Base-by-base conservation (phyloP, 202 grass and related monocot species). In the Setaria viridis region DNA sequence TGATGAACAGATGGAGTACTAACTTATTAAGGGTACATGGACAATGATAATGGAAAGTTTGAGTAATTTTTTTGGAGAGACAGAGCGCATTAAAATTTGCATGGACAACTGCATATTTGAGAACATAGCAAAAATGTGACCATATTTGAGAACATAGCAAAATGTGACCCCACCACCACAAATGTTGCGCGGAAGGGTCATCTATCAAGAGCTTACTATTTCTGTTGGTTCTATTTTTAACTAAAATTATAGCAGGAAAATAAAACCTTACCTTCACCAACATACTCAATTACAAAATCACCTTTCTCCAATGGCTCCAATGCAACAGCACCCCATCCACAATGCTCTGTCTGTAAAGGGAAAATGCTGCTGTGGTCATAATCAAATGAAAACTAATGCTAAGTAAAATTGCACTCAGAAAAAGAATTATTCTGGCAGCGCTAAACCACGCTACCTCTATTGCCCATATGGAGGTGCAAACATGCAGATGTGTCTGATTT, bases 241-340 rank as follows among this genome's bases (percentile, higher is more conserved):
- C 19, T 66, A 56, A 77, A 80, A 34, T 53, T 72, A 25, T 50
- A 91, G 76, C 29, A 71, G 41, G 11, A 59, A 29, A 65, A 67
- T 4, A 79, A 42, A 75, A 49, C 14, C 41, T 86, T 88, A 99
- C 93, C 97, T 99, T 99, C 97, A 62, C 97, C 97, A 94, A 99
- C 93, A 80, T 99, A 96, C 85, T 99, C 97, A 6, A 99, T 94
- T 79, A 99, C 78, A 90, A 99, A 99, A 89, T 99, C 93, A 51
- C 88, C 90, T 85, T 94, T 99, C 57, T 99, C 88, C 82, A 99
- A 76, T 1, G 80, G 81, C 72, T 99, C 93, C 84, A 96, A 80
- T 50, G 90, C 83, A 80, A 99, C 64, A 83, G 93, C 97, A 83
- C 97, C 97, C 97, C 97, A 99, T 72, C 97, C 97, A 93, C 97